Evolutionary conservation across 2,329 filamentous ascomycete genomes (phyloP).

Genomic region (Pestalotiopsis sp.): DNA sequence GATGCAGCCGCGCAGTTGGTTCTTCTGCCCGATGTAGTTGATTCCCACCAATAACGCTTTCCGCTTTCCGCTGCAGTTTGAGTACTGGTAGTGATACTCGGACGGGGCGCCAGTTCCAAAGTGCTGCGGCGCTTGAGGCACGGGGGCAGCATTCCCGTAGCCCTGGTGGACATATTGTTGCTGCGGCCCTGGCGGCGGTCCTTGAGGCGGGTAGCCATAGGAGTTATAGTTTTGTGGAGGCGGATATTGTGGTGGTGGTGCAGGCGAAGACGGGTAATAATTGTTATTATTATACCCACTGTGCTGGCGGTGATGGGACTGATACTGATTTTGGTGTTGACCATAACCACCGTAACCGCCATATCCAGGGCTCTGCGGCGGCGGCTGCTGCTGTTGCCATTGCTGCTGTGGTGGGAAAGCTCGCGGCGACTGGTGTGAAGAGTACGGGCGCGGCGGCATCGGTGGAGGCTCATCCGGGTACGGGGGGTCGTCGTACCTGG

Average conservation of each 20-base stretch:
- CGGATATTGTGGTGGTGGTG: slow-evolving; percentile 24
- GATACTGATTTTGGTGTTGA: neutral
- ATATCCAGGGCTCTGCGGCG: neutral
- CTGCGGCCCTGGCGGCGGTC: slow-evolving; percentile 28
- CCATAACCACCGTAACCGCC: neutral
- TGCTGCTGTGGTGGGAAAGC: neutral
- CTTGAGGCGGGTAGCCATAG: slow-evolving; percentile 41
- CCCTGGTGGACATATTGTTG: slow-evolving; percentile 11
- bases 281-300: neutral
- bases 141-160: slow-evolving; percentile 27
- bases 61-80: slow-evolving; percentile 70
- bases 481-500: neutral
- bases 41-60: slow-evolving; percentile 79
- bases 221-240: slow-evolving; percentile 46
- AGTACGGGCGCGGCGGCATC: neutral
- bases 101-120: slow-evolving; percentile 70
- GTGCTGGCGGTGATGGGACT: slow-evolving; percentile 5
- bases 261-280: neutral
- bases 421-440: neutral
- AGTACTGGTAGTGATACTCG: slow-evolving; percentile 75
- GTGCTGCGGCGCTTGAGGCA: slow-evolving; percentile 51
- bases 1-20: slow-evolving; percentile 75
- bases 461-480: neutral
- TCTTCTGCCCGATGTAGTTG: slow-evolving; percentile 76
- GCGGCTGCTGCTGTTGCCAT: slow-evolving; percentile 12